Percentiles rank a stretch among this genome's conserved stretches.
Evolutionary conservation across 805 yeast genomes (phyloP).

Genomic region (Yamadazyma insecticola): DNA sequence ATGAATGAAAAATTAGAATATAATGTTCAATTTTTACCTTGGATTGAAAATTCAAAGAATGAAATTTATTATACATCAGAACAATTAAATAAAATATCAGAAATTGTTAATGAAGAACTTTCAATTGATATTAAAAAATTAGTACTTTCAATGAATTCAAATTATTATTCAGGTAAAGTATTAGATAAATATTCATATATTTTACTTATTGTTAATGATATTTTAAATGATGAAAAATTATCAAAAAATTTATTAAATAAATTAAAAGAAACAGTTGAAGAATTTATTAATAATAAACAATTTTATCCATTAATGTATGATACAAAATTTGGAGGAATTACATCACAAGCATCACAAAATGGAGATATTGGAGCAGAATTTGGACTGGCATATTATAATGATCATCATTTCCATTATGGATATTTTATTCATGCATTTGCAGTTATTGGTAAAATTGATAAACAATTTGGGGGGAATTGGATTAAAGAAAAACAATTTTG

Average conservation of each 20-base stretch:
- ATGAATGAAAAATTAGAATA: slow-evolving; percentile 36
- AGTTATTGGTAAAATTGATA: slow-evolving; percentile 60
- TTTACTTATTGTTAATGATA: slow-evolving; percentile 43
- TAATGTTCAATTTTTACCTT: slow-evolving; percentile 39
- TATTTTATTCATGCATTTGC: slow-evolving; percentile 82
- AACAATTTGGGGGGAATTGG: slow-evolving; percentile 50
- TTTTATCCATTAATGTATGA: slow-evolving; percentile 49
- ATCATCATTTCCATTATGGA: slow-evolving; percentile 84
- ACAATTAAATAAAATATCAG: slow-evolving; percentile 40
- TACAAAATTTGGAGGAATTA: slow-evolving; percentile 51
- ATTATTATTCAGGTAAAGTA: slow-evolving; percentile 49
- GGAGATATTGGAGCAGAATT: slow-evolving; percentile 48
- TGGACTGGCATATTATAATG: slow-evolving; percentile 74
- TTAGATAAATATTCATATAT: slow-evolving; percentile 54
- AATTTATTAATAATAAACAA: slow-evolving; percentile 37
- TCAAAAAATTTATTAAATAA: slow-evolving; percentile 27
- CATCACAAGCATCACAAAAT: slow-evolving; percentile 45
- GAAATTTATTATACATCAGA: slow-evolving; percentile 43
- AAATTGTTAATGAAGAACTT: slow-evolving; percentile 44
- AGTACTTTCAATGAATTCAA: slow-evolving; percentile 34
- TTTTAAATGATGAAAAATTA: slow-evolving; percentile 36
- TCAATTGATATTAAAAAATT: slow-evolving; percentile 41
- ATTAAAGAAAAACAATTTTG: slow-evolving; percentile 42
- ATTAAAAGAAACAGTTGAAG: slow-evolving; percentile 40
- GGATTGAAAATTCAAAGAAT: background rate